Base-by-base conservation (phyloP, 2,329 filamentous ascomycete genomes). In the Ampelomyces quisqualis region DNA sequence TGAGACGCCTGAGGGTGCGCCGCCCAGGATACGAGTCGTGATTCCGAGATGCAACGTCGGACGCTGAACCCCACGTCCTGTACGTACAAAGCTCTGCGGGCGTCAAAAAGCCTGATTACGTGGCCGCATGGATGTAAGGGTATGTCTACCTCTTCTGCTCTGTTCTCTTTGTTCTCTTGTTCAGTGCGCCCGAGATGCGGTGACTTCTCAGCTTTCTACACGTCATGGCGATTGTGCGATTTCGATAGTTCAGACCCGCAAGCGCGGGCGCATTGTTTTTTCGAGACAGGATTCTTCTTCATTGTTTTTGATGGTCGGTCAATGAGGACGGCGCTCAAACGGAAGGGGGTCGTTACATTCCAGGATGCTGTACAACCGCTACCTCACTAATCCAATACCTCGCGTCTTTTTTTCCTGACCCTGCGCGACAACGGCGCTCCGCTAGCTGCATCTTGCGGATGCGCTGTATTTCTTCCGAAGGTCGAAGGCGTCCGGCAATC, bases 311-410 rank as follows among this genome's bases (percentile, higher is more conserved):
- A 38, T 55, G 40, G 45, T 45, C 34, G 42, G 41, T 45, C 38
- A 30, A 35, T 31, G 31, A 52, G 48, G 47, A 31, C 19, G 38
- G 36, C 36, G 39, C 42, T 47, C 43, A 45, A 39, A 45, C 34
- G 37, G 20, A 46, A 51, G 49, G 51, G n/a, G 43, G 41, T 38
- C 54, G 60, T 62, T 63, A 64, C 64, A 60, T 62, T 61, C 57
- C 56, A 50, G 31, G 45, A 43, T 51, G 57, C 46, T 49, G 64
- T 65, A 54, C 48, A 8, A 57, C 59, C 24, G 48, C 49, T 46
- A 50, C 39, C 48, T 44, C 38, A 40, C 49, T 45, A 48, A 55
- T 46, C 42, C 45, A 38, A 57, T 47, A 48, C 48, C 49, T 45
- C 45, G 47, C 34, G 31, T 48, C 47, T 30, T 33, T 40, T 46